A percentile compares a stretch with the other conserved stretches of the same genome.
These are phyloP conservation scores for Mariannaea sp. DNA, from an alignment of 2,329 filamentous ascomycete species.

Conservation along the genomic window DNA sequence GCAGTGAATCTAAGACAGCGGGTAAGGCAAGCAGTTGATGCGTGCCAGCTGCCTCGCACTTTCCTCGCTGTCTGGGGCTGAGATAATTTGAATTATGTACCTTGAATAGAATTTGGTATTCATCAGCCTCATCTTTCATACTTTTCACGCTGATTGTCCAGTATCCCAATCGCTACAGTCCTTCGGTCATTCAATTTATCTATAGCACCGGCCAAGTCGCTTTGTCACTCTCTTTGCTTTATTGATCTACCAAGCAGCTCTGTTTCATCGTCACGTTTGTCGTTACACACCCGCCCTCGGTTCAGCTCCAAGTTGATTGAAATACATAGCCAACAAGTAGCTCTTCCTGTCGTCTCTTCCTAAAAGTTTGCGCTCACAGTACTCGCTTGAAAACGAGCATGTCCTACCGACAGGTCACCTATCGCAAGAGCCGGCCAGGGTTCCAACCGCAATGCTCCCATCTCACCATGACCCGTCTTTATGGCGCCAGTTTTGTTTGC, in stretches of 20 bases:
- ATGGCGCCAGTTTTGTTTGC: conserved; percentile 59
- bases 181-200: background rate
- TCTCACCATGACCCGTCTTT: conserved; percentile 69
- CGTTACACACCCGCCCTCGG: background rate
- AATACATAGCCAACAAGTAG: background rate
- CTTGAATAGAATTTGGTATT: background rate
- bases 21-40: background rate
- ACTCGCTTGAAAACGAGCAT: conserved; percentile 13
- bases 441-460: conserved; percentile 63
- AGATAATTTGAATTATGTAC: background rate
- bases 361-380: background rate
- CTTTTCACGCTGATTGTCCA: too few relatives aligned
- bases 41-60: conserved; percentile 31
- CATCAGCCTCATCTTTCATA: too few relatives aligned
- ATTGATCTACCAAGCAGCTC: background rate
- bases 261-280: background rate
- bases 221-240: background rate
- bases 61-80: conserved; percentile 15
- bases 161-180: too few relatives aligned
- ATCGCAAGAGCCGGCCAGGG: conserved; percentile 19
- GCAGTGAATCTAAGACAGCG: too few relatives aligned
- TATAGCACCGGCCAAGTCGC: background rate
- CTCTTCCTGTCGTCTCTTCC: background rate
- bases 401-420: conserved; percentile 18
- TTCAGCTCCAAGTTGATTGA: background rate